phyloP scores from a whole-genome alignment of 2,329 filamentous ascomycete genomes.

The Arthroderma sp. region DNA sequence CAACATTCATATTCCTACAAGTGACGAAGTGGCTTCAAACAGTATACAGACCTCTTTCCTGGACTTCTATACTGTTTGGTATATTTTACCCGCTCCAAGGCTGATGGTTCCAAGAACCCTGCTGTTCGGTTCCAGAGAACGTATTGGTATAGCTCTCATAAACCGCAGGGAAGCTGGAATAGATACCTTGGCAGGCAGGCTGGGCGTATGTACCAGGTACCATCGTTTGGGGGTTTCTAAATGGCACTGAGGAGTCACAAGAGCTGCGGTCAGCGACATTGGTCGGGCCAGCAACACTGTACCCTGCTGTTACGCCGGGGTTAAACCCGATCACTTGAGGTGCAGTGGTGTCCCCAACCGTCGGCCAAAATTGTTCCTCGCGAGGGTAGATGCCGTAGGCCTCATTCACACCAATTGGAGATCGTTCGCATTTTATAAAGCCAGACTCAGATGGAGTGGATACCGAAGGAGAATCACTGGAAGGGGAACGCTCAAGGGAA shows the following conservation, averaged over 20 bases:
- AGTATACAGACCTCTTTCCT: no score
- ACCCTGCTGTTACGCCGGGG: not conserved
- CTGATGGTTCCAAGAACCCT: slow-evolving; percentile 4
- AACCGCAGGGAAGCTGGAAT: slow-evolving; percentile 1
- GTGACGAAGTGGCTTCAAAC: no score
- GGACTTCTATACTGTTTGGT: no score
- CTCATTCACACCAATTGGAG: slow-evolving; percentile 2
- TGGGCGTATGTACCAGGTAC: slow-evolving; percentile 1
- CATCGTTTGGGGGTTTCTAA: not conserved
- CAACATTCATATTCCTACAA: no score
- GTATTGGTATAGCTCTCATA: slow-evolving; percentile 2
- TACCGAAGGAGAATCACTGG: slow-evolving; percentile 4
- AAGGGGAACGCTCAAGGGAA: slow-evolving; percentile 4
- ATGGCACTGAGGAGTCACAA: no score
- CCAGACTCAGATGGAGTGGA: slow-evolving; percentile 4
- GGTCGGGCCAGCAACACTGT: no score
- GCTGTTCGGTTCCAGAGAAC: slow-evolving; percentile 2
- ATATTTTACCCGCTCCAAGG: slow-evolving; percentile 5
- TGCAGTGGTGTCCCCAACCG: not conserved
- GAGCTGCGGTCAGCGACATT: no score
- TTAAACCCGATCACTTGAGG: slow-evolving; percentile 4
- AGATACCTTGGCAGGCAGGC: not conserved
- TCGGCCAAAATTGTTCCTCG: slow-evolving; percentile 5
- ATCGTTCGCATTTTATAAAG: slow-evolving; percentile 1
- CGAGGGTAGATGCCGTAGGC: slow-evolving; percentile 4